A percentile compares a stretch with the other conserved stretches of the same genome.
phyloP scores from a whole-genome alignment of 495 filamentous ascomycete species.

The Neurospora sp. region DNA sequence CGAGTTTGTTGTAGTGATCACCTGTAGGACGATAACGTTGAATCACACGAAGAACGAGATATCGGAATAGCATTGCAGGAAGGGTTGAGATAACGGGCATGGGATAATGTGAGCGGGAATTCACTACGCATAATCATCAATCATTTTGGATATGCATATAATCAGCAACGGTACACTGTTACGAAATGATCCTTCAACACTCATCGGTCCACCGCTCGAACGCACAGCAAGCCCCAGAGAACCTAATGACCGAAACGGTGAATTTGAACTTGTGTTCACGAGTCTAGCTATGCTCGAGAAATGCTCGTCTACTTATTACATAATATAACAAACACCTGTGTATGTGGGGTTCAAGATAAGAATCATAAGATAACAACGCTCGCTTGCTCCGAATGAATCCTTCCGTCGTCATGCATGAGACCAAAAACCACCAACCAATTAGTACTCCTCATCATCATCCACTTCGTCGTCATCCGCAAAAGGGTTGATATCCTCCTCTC shows the following conservation, averaged over 20 bases:
- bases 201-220: not conserved
- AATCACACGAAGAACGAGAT: not conserved
- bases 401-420: not conserved
- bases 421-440: not conserved
- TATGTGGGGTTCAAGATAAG: not conserved
- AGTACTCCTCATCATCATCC: slow-evolving; percentile 13
- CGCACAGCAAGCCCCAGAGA: not conserved
- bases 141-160: not conserved
- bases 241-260: not conserved
- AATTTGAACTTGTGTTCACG: not conserved
- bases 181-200: not conserved
- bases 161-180: not conserved
- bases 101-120: not conserved
- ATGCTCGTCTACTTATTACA: not conserved
- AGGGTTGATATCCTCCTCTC: slow-evolving; percentile 16
- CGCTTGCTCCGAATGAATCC: not conserved
- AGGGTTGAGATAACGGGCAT: not conserved
- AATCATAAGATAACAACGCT: not conserved
- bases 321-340: not conserved
- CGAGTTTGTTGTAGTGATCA: not conserved
- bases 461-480: slow-evolving; percentile 12
- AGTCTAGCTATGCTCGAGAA: not conserved
- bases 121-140: not conserved
- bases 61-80: not conserved
- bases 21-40: not conserved